Base-by-base conservation (phyloP, 1,139 yeast genomes). In the Kodamaea arcana region DNA sequence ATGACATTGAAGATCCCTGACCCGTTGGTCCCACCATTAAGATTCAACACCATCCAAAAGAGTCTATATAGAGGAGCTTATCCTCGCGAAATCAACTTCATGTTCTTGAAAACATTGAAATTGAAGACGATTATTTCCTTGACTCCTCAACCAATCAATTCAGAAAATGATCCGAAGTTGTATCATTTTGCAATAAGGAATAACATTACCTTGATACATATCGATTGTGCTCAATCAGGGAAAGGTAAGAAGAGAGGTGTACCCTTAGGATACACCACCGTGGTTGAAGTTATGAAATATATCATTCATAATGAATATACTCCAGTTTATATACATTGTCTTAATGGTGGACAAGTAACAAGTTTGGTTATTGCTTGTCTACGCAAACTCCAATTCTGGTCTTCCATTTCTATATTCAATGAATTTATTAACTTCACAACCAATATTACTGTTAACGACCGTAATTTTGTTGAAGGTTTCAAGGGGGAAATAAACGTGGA, bases 261-360 rank as follows among this genome's bases (percentile, higher is more conserved):
- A 1, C 95, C 96, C 0, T 65, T 88, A 32, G 85, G 83, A 16
- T 77, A 80, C 47, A 69, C 75, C 15, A 75, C 78, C 2, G 81
- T 83, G 1, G 54, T 74, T 2, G 64, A 69, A 33, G 83, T 83
- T 0, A 60, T 88, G 15, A 75, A 78, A 41, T 61, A 77, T 31
- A 67, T 87, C 46, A 68, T 83, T 13, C 79, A 83, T 50, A 63
- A 67, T 24, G 71, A 73, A 28, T 65, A 70, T 46, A 75, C 80
- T 10, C 96, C 97, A 1, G 66, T 84, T 8, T 90, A 84, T 53
- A 58, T 92, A 3, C 96, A 90, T 56, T 90, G 97, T 56, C 63
- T 82, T 18, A 90, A 86, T 52, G 97, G 97, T 0, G 88, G 94
- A 6, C 92, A 87, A 46, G 84, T 86, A 2, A 84, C 95, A 0